Base-by-base conservation (phyloP, 2,329 filamentous ascomycete species). In the Claviceps cyperi region DNA sequence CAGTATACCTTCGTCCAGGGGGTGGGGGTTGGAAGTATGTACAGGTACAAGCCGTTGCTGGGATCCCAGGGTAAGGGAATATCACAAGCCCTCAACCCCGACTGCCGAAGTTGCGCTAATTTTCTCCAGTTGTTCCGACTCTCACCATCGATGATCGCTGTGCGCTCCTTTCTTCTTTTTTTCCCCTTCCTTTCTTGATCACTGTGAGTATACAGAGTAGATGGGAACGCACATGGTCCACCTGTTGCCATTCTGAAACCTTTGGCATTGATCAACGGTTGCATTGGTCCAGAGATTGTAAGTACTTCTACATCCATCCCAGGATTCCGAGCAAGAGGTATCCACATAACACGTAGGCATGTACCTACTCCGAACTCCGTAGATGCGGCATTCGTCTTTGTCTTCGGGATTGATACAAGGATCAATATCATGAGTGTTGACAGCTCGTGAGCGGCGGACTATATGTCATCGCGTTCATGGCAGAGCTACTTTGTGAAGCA, bases 61-160 rank as follows among this genome's bases (percentile, higher is more conserved):
- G 28, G 28, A 45, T 45, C 28, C 43, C 43, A 36, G 28, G 43
- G 36, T 47, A 22, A 47, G 36, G 45, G n/a, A 47, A 39, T 39
- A 46, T 46, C 35, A 28, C 14, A 47, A 39, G 35, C 36, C 21
- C 19, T 47, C 45, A 24, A 38, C 45, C 45, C 45, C 21, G 45
- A 47, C 45, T 47, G 45, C 45, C 45, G 45, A 47, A 47, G 36
- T 28, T 47, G 45, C 45, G 45, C 45, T 39, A 38, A 28, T 46
- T 47, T 38, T 46, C 9, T 17, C 45, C 21, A 36, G 21, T 36
- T 17, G 13, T 19, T 15, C 45, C 45, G 36, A 21, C 21, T 19
- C 21, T 36, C 45, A 21, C 21, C 21, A 13, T 28, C 45, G n/a
- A 8, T 19, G 8, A 13, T 28, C 45, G n/a, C 14, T 19, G 8